A percentile compares a stretch with the other conserved stretches of the same genome.
Conservation (phyloP, 2,329 filamentous ascomycete genomes). For the Aspergillus sp. region DNA sequence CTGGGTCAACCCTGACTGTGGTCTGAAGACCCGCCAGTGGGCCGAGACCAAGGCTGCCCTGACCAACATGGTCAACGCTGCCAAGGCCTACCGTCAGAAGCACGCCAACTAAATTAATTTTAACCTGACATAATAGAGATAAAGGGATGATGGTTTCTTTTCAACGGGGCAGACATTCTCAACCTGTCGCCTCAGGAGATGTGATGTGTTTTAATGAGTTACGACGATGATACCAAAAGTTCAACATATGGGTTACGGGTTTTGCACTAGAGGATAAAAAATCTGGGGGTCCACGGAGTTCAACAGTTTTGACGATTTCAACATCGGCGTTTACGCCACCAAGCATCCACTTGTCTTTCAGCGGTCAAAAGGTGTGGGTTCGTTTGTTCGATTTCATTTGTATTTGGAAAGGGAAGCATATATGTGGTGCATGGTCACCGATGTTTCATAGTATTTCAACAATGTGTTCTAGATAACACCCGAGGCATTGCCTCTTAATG, state of each 20-base stretch:
- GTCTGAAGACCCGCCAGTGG: slow-evolving; percentile 98
- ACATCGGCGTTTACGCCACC: slow-evolving; percentile 37
- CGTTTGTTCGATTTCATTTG: slow-evolving; percentile 6
- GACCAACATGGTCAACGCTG: slow-evolving; percentile 94
- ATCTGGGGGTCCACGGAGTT: slow-evolving; percentile 30
- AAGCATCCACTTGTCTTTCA: slow-evolving; percentile 10
- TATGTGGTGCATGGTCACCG: slow-evolving; percentile 12
- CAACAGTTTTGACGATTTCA: slow-evolving; percentile 44
- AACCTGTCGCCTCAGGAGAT: slow-evolving; percentile 30
- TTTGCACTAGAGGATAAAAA: slow-evolving; percentile 30
- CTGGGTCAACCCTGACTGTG: slow-evolving; percentile 99
- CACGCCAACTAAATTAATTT: slow-evolving; percentile 41
- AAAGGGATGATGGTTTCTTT: not conserved
- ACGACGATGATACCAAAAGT: slow-evolving; percentile 39
- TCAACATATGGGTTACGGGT: slow-evolving; percentile 36
- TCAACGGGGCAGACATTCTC: slow-evolving; percentile 27
- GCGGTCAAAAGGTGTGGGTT: slow-evolving; percentile 8
- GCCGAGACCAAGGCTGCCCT: slow-evolving; percentile 96
- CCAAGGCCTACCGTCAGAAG: slow-evolving; percentile 93
- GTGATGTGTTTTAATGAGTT: slow-evolving; percentile 29
- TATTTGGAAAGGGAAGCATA: slow-evolving; percentile 10
- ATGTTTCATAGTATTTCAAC: slow-evolving; percentile 29
- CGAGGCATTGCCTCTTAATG: slow-evolving; percentile 4
- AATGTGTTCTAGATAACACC: slow-evolving; percentile 24
- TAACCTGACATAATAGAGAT: slow-evolving; percentile 10